Evolutionary conservation across 1,139 yeast species (phyloP), one percentile per base, ranked within the genome.

Genomic region (Yamadazyma kanchanaburiensis): DNA sequence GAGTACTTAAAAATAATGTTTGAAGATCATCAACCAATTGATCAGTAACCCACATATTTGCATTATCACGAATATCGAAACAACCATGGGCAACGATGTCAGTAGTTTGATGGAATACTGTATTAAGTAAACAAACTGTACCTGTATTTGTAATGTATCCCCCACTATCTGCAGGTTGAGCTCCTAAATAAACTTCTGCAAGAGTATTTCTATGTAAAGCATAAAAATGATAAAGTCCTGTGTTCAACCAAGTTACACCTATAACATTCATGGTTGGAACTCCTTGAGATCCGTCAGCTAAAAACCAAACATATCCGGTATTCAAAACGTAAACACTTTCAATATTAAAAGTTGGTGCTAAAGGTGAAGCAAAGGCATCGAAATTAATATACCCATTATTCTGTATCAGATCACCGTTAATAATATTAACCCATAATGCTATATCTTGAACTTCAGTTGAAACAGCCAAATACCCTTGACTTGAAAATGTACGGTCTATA

Each of bases 31-130:
- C 30, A 8, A 32, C 31, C 8, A 34, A 22, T 1, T 51, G 27
- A 24, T 42, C 41, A 10, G 20, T 18, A 25, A 54, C 29, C 37
- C 45, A 46, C 13, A 49, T 34, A 24, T 42, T 38, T n/a, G 58
- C 42, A 21, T 48, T 37, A 5, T 16, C 29, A 18, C 51, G 43
- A 18, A 49, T 46, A 25, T 46, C 42, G 15, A 54, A 35, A 40
- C 62, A 57, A 21, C 63, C 62, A 13, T 37, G 22, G 24, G 60
- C 61, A 2, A 10, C 15, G 24, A 57, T 43, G 7, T 28, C 24
- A n/a, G 57, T 43, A 12, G 49, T 30, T 33, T 54, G 60, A 18
- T 32, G 35, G 31, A 45, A 55, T 5, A 35, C 41, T 12, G 40
- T 34, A 29, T 49, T 45, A 22, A 32, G 27, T 20, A 56, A 42